Conservation (phyloP, 106 monocot species). For the Acorus calamus region DNA sequence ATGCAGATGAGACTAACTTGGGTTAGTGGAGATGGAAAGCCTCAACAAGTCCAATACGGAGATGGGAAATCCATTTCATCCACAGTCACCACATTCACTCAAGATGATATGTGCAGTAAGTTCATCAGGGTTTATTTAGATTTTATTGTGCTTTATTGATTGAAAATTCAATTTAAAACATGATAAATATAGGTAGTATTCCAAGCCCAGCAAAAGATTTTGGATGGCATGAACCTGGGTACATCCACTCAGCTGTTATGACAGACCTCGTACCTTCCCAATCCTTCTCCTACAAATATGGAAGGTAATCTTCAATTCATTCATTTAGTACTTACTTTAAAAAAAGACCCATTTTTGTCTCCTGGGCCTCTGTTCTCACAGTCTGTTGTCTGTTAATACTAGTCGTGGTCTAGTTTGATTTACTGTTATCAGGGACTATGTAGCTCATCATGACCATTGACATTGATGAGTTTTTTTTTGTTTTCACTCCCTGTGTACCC, state of each 20-base stretch:
- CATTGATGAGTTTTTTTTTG: no score
- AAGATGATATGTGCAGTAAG: constrained; percentile 64
- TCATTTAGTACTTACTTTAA: background rate
- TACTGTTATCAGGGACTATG: no score
- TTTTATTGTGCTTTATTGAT: no score
- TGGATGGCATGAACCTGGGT: constrained; percentile 85
- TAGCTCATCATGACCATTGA: no score
- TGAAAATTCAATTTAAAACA: no score
- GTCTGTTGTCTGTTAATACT: no score
- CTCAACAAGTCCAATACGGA: constrained; percentile 46
- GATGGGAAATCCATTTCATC: constrained; percentile 25
- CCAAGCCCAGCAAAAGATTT: constrained; percentile 66
- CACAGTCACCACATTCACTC: constrained; percentile 37
- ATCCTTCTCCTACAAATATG: constrained; percentile 46
- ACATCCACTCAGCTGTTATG: constrained; percentile 65
- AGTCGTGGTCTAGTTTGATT: no score
- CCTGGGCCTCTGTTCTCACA: no score
- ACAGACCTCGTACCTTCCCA: constrained; percentile 45
- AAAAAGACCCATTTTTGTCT: no score
- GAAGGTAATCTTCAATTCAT: constrained; percentile 28
- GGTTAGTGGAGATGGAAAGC: constrained; percentile 51
- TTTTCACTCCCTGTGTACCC: no score
- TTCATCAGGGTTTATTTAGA: background rate
- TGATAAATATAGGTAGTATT: constrained; percentile 8
- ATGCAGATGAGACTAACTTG: constrained; percentile 59